A percentile compares a stretch with the other conserved stretches of the same genome.
phyloP scores from a whole-genome alignment of 108 stramenopile genomes.

The Cyclostephanos invisitatus region DNA sequence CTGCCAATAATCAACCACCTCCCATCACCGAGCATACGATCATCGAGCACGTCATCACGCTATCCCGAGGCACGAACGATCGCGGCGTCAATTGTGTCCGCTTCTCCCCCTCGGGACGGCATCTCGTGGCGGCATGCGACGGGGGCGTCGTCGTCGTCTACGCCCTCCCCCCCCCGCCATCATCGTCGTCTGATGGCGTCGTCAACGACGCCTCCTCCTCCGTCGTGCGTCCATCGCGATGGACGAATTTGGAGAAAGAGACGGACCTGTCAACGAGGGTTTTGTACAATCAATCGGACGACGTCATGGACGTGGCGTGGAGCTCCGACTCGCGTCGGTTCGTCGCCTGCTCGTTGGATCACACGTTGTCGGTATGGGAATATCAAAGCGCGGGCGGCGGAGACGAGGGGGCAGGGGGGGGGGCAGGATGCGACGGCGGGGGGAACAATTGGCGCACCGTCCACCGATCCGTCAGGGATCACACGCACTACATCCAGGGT shows the following conservation, averaged over 20 bases:
- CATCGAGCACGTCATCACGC: constrained; percentile 67
- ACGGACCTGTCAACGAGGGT: constrained; percentile 64
- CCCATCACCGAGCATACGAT: constrained; percentile 27
- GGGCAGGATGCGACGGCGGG: constrained; percentile 16
- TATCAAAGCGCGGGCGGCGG: constrained; percentile 23
- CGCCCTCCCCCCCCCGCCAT: constrained; percentile 66
- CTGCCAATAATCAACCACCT: no score
- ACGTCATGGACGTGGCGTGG: constrained; percentile 80
- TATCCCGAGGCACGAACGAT: constrained; percentile 63
- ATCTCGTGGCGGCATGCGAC: constrained; percentile 88
- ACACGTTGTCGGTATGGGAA: constrained; percentile 61
- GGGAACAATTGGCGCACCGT: constrained; percentile 56
- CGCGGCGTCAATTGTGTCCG: constrained; percentile 62
- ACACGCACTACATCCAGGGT: constrained; percentile 86
- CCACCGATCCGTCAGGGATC: constrained; percentile 68
- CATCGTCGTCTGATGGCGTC: background rate
- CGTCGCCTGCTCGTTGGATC: constrained; percentile 75
- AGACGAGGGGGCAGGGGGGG: constrained; percentile 23
- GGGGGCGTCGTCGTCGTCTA: constrained; percentile 75
- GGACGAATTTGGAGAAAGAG: constrained; percentile 53
- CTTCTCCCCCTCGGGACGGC: constrained; percentile 83
- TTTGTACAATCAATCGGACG: constrained; percentile 63
- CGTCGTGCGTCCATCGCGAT: constrained; percentile 39
- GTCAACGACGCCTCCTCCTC: constrained; percentile 40
- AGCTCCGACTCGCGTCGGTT: constrained; percentile 72